Evolutionary conservation across 2,329 filamentous ascomycete genomes (phyloP).

Genomic region (Tolypocladium tundrense): DNA sequence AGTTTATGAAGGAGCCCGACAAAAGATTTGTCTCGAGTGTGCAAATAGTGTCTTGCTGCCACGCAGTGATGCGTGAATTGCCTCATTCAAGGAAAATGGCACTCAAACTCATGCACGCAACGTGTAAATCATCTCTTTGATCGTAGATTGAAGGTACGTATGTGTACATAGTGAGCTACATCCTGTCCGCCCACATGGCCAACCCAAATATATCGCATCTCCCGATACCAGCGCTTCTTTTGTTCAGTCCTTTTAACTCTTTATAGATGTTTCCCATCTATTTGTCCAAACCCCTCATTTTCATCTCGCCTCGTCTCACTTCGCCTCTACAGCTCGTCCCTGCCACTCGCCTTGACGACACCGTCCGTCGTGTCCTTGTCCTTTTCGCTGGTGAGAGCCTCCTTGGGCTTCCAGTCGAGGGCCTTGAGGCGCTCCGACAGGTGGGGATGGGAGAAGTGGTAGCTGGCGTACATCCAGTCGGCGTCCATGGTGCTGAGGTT

Average conservation of each 20-base stretch:
- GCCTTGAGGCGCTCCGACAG: conserved; percentile 87
- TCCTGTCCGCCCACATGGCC: neutral
- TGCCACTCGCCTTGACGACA: conserved; percentile 60
- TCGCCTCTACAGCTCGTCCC: conserved; percentile 57
- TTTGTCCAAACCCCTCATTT: neutral
- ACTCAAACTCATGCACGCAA: neutral
- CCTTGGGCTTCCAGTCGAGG: conserved; percentile 68
- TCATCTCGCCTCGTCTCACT: conserved; percentile 2
- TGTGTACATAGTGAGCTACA: neutral
- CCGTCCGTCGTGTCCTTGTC: conserved; percentile 26
- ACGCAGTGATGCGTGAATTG: neutral
- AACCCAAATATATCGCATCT: neutral
- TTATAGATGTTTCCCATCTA: neutral
- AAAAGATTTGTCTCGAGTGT: neutral
- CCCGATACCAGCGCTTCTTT: neutral
- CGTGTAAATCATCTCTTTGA: neutral
- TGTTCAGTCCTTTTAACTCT: neutral
- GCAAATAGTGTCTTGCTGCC: neutral
- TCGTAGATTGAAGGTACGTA: neutral
- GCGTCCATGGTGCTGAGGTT: conserved; percentile 98
- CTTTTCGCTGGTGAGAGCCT: conserved; percentile 32
- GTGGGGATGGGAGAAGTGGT: conserved; percentile 97
- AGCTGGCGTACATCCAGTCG: conserved; percentile 96
- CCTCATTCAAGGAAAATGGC: neutral
- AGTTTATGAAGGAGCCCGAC: neutral